These are phyloP conservation scores for Coniferiporia sulphurascens DNA, from an alignment of 1,284 basidiomycete genomes.

Conservation along the genomic window DNA sequence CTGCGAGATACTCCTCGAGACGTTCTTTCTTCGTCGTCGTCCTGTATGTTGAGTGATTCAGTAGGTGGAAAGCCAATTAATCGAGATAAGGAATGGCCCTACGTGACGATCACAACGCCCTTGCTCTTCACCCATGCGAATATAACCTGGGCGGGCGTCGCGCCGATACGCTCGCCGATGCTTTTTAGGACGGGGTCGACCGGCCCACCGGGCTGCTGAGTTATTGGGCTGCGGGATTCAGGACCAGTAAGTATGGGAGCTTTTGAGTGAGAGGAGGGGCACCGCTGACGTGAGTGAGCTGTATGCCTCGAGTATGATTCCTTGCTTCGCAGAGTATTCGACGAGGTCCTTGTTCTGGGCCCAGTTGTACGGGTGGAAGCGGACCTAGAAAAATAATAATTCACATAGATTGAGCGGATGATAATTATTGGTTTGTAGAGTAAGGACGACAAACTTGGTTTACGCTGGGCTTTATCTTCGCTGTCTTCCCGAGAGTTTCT, in stretches of 20 bases:
- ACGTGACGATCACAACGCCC: constrained; percentile 65
- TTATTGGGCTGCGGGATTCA: constrained; percentile 51
- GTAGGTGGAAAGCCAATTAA: neutral
- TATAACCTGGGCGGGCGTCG: constrained; percentile 67
- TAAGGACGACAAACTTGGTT: constrained; percentile 55
- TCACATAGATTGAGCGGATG: neutral
- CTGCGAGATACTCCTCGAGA: constrained; percentile 50
- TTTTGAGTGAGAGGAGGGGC: neutral
- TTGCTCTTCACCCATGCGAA: constrained; percentile 65
- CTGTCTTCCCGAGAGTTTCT: constrained; percentile 50
- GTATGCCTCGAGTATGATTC: constrained; percentile 71
- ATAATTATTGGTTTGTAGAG: neutral
- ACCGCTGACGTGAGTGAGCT: constrained; percentile 53
- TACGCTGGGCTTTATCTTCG: constrained; percentile 63
- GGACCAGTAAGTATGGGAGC: neutral
- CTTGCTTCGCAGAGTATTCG: constrained; percentile 51
- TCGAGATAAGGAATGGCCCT: constrained; percentile 24
- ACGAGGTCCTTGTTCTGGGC: constrained; percentile 47
- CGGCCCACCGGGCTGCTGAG: constrained; percentile 61
- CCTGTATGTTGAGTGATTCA: constrained; percentile 23
- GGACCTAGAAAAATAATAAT: constrained; percentile 36
- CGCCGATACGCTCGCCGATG: constrained; percentile 53
- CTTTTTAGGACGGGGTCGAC: constrained; percentile 59
- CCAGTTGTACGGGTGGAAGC: constrained; percentile 71
- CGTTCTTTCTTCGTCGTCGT: constrained; percentile 51